A percentile compares a stretch with the other conserved stretches of the same genome.
Conservation (phyloP, 768 basidiomycete genomes). For the Hypholoma sublateritium region DNA sequence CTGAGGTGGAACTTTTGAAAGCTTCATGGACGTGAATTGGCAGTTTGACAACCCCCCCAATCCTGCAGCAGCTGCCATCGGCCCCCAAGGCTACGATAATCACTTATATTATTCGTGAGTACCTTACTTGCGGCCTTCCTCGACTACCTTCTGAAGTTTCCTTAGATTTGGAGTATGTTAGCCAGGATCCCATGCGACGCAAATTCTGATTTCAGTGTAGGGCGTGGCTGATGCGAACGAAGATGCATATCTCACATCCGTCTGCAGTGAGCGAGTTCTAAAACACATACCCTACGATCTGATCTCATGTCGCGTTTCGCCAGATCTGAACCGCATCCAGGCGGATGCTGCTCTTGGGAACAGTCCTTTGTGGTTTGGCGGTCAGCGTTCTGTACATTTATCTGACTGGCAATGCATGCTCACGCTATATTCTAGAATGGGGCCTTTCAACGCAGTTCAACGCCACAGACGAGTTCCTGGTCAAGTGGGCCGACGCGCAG, state of each 20-base stretch:
- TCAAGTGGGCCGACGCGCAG: slow-evolving; percentile 75
- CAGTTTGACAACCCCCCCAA: slow-evolving; percentile 69
- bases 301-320: background rate
- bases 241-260: slow-evolving; percentile 60
- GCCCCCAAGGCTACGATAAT: slow-evolving; percentile 76
- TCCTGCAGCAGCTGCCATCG: slow-evolving; percentile 65
- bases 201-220: slow-evolving; percentile 28
- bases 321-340: slow-evolving; percentile 62
- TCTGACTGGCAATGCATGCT: background rate
- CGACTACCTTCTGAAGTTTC: background rate
- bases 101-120: slow-evolving; percentile 75
- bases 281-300: background rate
- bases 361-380: slow-evolving; percentile 41
- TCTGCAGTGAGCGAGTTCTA: slow-evolving; percentile 60
- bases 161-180: slow-evolving; percentile 56
- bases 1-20: slow-evolving; percentile 25
- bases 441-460: slow-evolving; percentile 61
- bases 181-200: background rate
- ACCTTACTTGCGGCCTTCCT: background rate
- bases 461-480: slow-evolving; percentile 60
- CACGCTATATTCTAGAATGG: slow-evolving; percentile 33
- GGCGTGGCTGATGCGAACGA: slow-evolving; percentile 69
- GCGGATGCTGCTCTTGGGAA: slow-evolving; percentile 33
- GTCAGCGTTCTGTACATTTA: slow-evolving; percentile 16
- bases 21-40: slow-evolving; percentile 85